A percentile compares a stretch with the other conserved stretches of the same genome.
Evolutionary conservation across 305 asterid species (phyloP).

Genomic region (Rubia occidens): DNA sequence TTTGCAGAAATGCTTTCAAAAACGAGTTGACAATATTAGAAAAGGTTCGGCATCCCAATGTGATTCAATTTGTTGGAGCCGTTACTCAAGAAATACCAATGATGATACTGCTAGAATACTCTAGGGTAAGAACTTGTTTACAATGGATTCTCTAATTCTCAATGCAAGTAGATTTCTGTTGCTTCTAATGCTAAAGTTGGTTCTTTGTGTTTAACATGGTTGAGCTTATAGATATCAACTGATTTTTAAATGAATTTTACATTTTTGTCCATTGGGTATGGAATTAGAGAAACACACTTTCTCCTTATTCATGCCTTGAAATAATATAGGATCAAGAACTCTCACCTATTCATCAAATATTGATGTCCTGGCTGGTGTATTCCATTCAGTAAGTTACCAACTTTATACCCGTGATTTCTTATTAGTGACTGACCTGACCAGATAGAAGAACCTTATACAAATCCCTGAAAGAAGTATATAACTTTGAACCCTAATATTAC

Average conservation of each 20-base stretch:
- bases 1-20: slow-evolving; percentile 73
- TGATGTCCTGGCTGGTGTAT: background rate
- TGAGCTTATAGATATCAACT: background rate
- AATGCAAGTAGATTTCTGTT: background rate
- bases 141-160: slow-evolving; percentile 9
- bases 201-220: background rate
- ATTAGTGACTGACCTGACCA: background rate
- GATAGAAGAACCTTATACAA: background rate
- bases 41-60: slow-evolving; percentile 96
- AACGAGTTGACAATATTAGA: slow-evolving; percentile 81
- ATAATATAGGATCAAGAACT: background rate
- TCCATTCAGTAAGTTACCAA: background rate
- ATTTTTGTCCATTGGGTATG: background rate
- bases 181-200: background rate
- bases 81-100: slow-evolving; percentile 94
- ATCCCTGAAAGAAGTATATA: background rate
- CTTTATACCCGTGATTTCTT: background rate
- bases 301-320: background rate
- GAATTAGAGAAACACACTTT: background rate
- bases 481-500: background rate
- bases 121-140: slow-evolving; percentile 51
- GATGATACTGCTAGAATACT: slow-evolving; percentile 90
- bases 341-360: background rate
- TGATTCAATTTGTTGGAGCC: slow-evolving; percentile 96
- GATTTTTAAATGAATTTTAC: background rate